Evolutionary conservation across 1,284 basidiomycete genomes (phyloP).

Genomic region (Ustilago bromivora): DNA sequence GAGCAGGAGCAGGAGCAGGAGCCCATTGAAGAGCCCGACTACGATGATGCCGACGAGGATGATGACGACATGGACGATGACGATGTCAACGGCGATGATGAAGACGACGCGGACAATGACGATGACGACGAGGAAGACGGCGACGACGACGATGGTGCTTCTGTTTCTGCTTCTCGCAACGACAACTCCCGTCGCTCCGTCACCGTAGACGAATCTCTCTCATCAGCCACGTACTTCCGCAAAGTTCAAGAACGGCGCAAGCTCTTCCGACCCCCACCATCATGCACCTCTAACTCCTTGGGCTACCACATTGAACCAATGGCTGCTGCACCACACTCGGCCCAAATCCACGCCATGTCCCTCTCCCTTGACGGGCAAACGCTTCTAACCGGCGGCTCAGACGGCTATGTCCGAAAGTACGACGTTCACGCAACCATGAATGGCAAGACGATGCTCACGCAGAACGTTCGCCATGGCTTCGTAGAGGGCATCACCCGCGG

Average conservation of each 20-base stretch:
- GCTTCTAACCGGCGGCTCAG: conserved; percentile 88
- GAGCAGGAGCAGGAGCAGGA: conserved; percentile 43
- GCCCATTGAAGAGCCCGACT: conserved; percentile 34
- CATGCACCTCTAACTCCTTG: conserved; percentile 22
- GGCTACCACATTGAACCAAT: conserved; percentile 81
- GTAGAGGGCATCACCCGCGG: conserved; percentile 93
- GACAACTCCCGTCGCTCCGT: conserved; percentile 13
- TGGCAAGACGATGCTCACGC: conserved; percentile 85
- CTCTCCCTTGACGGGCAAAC: conserved; percentile 88
- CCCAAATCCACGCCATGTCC: conserved; percentile 85
- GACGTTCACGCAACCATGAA: conserved; percentile 90
- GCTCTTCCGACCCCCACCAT: conserved; percentile 31
- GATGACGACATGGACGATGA: conserved; percentile 24
- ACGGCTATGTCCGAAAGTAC: conserved; percentile 93
- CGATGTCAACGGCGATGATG: conserved; percentile 25
- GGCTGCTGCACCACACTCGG: conserved; percentile 88
- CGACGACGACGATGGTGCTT: conserved; percentile 27
- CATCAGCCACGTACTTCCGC: conserved; percentile 33
- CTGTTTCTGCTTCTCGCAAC: conserved; percentile 21
- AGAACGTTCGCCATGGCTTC: conserved; percentile 88
- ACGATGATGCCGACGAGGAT: conserved; percentile 35
- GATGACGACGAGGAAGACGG: conserved; percentile 29
- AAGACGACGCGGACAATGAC: conserved; percentile 27
- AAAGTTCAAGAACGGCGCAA: conserved; percentile 39
- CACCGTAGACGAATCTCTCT: conserved; percentile 23